Evolutionary conservation across 2,329 filamentous ascomycete genomes (phyloP).

Genomic region (Ceratocystis lukuohia): DNA sequence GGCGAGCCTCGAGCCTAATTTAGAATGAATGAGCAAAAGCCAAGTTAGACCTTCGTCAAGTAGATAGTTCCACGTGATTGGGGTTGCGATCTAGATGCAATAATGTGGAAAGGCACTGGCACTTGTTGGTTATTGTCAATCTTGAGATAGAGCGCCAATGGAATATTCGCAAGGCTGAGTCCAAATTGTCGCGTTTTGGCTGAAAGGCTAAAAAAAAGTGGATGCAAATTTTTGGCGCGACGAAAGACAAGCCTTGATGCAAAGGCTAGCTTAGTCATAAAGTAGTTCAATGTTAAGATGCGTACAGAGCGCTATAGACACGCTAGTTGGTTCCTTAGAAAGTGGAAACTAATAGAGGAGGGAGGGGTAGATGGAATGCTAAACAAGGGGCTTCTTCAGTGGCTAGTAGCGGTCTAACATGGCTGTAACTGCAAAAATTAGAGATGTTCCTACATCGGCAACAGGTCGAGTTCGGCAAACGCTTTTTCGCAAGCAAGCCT

Average conservation of each 20-base stretch:
- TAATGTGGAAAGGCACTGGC: background rate
- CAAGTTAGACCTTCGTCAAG: background rate
- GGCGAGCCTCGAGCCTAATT: background rate
- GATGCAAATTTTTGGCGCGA: conserved; percentile 9
- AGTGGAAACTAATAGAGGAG: background rate
- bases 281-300: too few relatives aligned
- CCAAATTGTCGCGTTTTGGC: conserved; percentile 10
- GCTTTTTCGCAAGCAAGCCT: conserved; percentile 14
- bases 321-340: too few relatives aligned
- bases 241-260: background rate
- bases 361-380: background rate
- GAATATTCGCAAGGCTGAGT: conserved; percentile 12
- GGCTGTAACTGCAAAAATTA: background rate
- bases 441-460: conserved; percentile 15
- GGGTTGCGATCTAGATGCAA: background rate
- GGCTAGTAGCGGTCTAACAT: conserved; percentile 18
- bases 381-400: background rate
- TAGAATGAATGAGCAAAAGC: too few relatives aligned
- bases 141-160: background rate
- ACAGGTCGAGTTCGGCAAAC: conserved; percentile 4
- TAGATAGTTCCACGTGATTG: background rate
- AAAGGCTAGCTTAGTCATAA: background rate
- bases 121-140: background rate
- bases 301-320: background rate
- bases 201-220: conserved; percentile 11